Evolutionary conservation across 768 basidiomycete species (phyloP), one percentile per base, ranked within the genome.

Genomic region (Fomitopsis serialis): DNA sequence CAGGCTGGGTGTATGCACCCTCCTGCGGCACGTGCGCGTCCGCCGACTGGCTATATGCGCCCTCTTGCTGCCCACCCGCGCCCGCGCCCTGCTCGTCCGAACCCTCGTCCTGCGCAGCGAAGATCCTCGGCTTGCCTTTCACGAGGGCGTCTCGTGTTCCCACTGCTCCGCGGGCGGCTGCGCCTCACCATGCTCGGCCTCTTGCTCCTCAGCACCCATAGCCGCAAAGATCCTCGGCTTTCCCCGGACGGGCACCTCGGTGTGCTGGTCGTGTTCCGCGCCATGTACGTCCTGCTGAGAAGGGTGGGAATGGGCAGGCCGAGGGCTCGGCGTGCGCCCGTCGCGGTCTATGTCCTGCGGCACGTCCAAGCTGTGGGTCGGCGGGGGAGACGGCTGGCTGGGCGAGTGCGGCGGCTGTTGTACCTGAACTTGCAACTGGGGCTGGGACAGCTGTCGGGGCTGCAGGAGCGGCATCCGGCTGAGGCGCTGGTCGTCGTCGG

Each of bases 201-300:
- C 44, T 2, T n/a, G 4, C 17, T 10, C 32, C 4, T 48, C 45
- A 7, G 56, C 54, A 7, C 52, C 56, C 66, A 79, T 81, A 2
- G 83, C 80, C 4, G 82, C 66, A 52, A 87, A 87, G 27, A 88
- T 87, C 22, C 82, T 72, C 1, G 85, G 84, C 19, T 79, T 80
- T n/a, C 77, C 78, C 52, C 70, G 74, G 3, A 67, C 42, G 21
- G 48, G 48, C 27, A 32, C 29, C 29, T 5, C 29, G 6, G 29
- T 11, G 29, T 32, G 29, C 29, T 32, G 29, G 6, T 32, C 29
- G 29, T 32, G 29, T 11, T 21, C 48, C 17, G 10, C 15, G 10
- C 10, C 15, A 6, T 8, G 45, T 12, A 46, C 21, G 24, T 46
- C 25, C 10, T 21, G 15, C n/a, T n/a, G n/a, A n/a, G n/a, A n/a